These are phyloP conservation scores for Rhododendron williamsianum DNA, from an alignment of 148 eudicot genomes.

Conservation along the genomic window DNA sequence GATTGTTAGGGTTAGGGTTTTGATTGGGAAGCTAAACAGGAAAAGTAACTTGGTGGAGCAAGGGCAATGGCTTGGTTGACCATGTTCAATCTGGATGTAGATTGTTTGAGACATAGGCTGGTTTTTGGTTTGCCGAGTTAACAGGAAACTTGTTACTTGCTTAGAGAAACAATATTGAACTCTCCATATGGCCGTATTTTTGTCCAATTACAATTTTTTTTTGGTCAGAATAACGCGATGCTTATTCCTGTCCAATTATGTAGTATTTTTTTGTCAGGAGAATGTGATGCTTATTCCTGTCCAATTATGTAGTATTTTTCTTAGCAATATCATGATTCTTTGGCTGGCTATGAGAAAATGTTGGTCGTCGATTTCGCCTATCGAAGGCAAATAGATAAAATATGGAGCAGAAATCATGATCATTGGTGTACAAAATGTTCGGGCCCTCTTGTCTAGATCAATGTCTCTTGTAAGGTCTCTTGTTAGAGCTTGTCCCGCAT, in stretches of 20 bases:
- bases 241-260: constrained; percentile 11
- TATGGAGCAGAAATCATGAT: not conserved
- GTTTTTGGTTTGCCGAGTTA: not conserved
- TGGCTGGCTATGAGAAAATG: no score
- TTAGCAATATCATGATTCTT: not conserved
- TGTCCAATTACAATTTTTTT: not conserved
- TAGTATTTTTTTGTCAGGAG: constrained; percentile 37
- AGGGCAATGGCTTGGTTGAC: not conserved
- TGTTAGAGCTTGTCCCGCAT: no score
- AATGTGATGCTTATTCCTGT: constrained; percentile 36
- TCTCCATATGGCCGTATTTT: not conserved
- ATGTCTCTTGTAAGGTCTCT: no score
- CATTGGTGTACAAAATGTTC: not conserved
- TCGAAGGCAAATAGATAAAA: no score
- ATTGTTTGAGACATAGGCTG: not conserved
- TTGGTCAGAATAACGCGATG: constrained; percentile 57
- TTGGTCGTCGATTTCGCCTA: no score
- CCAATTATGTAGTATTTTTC: not conserved
- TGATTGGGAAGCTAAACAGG: not conserved
- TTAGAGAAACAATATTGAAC: not conserved
- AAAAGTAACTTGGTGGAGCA: not conserved
- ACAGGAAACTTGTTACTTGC: not conserved
- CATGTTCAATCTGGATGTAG: not conserved
- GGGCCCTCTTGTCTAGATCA: no score
- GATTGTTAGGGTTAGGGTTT: constrained; percentile 2